phyloP scores from a whole-genome alignment of 106 monocot species.

The Amphibolis antarctica region DNA sequence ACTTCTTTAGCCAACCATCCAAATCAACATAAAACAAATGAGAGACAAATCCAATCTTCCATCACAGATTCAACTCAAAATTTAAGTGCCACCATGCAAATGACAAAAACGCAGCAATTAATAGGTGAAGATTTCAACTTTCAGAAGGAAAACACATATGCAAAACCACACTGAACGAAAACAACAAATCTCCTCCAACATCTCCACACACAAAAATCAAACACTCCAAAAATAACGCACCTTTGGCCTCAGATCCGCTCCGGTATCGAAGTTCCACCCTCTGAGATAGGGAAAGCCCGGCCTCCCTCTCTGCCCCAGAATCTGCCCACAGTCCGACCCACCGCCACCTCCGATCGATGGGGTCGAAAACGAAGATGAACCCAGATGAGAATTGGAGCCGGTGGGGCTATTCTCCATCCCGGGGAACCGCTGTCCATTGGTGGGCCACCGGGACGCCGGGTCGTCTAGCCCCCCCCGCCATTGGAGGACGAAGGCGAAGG shows the following conservation, averaged over 20 bases:
- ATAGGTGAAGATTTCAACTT: too few relatives aligned
- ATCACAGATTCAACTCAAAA: too few relatives aligned
- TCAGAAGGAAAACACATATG: too few relatives aligned
- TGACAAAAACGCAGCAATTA: too few relatives aligned
- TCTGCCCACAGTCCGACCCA: slow-evolving; percentile 50
- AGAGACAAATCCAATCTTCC: too few relatives aligned
- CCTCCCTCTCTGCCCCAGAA: slow-evolving; percentile 37
- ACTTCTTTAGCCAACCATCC: too few relatives aligned
- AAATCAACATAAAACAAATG: too few relatives aligned
- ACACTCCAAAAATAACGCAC: slow-evolving; percentile 11
- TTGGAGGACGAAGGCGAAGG: slow-evolving; percentile 82
- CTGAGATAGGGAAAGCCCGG: slow-evolving; percentile 51
- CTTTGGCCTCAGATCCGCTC: slow-evolving; percentile 50
- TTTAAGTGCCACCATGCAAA: too few relatives aligned
- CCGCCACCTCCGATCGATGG: background rate
- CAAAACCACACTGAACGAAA: background rate
- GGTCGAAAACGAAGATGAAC: background rate
- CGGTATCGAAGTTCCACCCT: slow-evolving; percentile 47
- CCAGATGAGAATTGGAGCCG: background rate
- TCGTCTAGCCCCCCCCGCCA: slow-evolving; percentile 91
- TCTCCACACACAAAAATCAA: background rate
- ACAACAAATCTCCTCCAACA: background rate
- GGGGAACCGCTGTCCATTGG: slow-evolving; percentile 49
- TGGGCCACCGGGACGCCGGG: slow-evolving; percentile 50
- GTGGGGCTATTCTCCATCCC: slow-evolving; percentile 44